phyloP scores from a whole-genome alignment of 1,284 basidiomycete genomes.

The Salmacisia buchloeana region DNA sequence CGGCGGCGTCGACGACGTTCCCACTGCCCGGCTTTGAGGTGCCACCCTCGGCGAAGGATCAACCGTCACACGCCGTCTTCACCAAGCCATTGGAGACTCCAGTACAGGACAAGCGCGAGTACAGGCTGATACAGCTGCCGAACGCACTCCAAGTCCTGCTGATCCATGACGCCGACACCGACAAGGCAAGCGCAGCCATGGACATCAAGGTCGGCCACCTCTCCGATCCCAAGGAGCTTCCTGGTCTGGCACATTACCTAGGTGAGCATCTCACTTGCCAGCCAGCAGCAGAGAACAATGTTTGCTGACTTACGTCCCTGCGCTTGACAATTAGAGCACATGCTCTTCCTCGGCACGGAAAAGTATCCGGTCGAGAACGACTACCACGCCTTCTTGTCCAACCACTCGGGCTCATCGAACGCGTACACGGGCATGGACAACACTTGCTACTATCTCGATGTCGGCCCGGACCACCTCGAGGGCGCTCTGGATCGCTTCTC shows the following conservation, averaged over 20 bases:
- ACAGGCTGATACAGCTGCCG: slow-evolving; percentile 68
- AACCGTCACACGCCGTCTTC: slow-evolving; percentile 28
- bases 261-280: not conserved
- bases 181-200: slow-evolving; percentile 91
- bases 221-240: slow-evolving; percentile 65
- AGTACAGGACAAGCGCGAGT: slow-evolving; percentile 29
- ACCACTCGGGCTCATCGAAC: slow-evolving; percentile 86
- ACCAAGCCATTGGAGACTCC: slow-evolving; percentile 33
- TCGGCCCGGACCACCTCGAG: slow-evolving; percentile 74
- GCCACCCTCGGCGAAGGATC: not conserved
- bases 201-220: slow-evolving; percentile 94
- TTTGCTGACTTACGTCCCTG: not conserved
- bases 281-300: not conserved
- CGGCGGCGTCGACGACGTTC: not conserved
- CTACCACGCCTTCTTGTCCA: slow-evolving; percentile 67
- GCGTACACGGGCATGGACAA: slow-evolving; percentile 89
- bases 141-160: slow-evolving; percentile 84
- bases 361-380: slow-evolving; percentile 50
- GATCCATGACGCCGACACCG: slow-evolving; percentile 78
- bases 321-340: slow-evolving; percentile 68
- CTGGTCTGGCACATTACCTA: slow-evolving; percentile 72
- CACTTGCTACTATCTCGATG: slow-evolving; percentile 89
- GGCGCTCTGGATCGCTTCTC: slow-evolving; percentile 86
- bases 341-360: slow-evolving; percentile 78
- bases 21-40: not conserved